Conservation (phyloP, 2,329 filamentous ascomycete genomes). For the Ophiostoma angusticollis region DNA sequence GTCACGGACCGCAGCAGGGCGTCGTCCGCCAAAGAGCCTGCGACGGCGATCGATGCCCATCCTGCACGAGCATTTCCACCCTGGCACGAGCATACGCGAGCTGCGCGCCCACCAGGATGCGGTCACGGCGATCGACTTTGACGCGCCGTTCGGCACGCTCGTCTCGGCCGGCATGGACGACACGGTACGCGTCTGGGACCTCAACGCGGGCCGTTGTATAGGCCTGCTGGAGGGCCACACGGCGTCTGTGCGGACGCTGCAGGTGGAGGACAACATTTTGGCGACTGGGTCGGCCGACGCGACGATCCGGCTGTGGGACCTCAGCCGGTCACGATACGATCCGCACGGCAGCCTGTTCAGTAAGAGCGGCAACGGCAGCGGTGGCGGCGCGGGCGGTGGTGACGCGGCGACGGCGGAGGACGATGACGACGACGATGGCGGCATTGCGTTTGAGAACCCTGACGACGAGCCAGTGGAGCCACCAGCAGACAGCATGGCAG, state of each 20-base stretch:
- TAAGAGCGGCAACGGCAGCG: slow-evolving; percentile 30
- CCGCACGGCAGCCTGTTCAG: slow-evolving; percentile 51
- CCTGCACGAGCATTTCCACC: slow-evolving; percentile 86
- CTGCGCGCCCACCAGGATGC: slow-evolving; percentile 78
- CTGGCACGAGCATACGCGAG: slow-evolving; percentile 78
- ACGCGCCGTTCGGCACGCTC: slow-evolving; percentile 92
- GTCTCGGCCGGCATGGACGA: slow-evolving; percentile 88
- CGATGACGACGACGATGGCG: slow-evolving; percentile 44
- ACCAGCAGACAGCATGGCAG: slow-evolving; percentile 67
- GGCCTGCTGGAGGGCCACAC: slow-evolving; percentile 87
- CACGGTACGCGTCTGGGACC: slow-evolving; percentile 88
- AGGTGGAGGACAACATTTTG: slow-evolving; percentile 91
- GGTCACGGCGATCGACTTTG: slow-evolving; percentile 87
- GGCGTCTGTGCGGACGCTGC: slow-evolving; percentile 80
- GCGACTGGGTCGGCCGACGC: slow-evolving; percentile 93
- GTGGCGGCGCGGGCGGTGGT: slow-evolving; percentile 42
- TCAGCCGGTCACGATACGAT: slow-evolving; percentile 77
- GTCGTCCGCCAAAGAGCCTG: slow-evolving; percentile 40
- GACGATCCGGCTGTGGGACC: slow-evolving; percentile 87
- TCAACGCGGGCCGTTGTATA: slow-evolving; percentile 86
- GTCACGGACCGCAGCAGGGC: slow-evolving; percentile 23
- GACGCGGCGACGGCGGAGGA: slow-evolving; percentile 51
- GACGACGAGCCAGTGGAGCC: slow-evolving; percentile 57
- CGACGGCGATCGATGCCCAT: slow-evolving; percentile 82
- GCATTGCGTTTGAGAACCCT: slow-evolving; percentile 59